Conservation (phyloP, 1,284 basidiomycete genomes). For the Rhodotorula sp. region DNA sequence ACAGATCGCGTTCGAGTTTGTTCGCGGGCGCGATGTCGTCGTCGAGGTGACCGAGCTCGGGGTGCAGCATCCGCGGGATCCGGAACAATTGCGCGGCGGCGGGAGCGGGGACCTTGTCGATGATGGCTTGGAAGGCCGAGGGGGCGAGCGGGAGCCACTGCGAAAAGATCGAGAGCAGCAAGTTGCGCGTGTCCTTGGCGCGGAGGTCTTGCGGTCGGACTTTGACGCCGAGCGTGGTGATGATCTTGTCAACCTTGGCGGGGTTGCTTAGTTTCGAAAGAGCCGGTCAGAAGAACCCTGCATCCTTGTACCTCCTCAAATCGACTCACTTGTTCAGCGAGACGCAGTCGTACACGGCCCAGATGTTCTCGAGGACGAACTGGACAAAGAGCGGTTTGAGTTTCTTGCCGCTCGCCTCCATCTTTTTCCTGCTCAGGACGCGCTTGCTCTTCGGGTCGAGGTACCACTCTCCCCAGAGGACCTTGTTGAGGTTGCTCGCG, state of each 20-base stretch:
- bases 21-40: conserved; percentile 60
- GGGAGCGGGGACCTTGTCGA: conserved; percentile 89
- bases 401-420: conserved; percentile 55
- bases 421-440: conserved; percentile 80
- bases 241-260: conserved; percentile 86
- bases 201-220: conserved; percentile 85
- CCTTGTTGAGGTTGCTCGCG: conserved; percentile 78
- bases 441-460: conserved; percentile 94
- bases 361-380: conserved; percentile 95
- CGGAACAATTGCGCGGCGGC: conserved; percentile 74
- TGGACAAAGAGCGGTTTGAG: conserved; percentile 98
- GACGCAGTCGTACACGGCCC: conserved; percentile 91
- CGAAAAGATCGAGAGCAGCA: conserved; percentile 82
- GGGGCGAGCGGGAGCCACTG: conserved; percentile 96
- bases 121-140: conserved; percentile 85
- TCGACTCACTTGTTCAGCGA: conserved; percentile 74
- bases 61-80: conserved; percentile 88
- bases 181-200: conserved; percentile 80
- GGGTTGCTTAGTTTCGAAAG: conserved; percentile 62
- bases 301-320: background rate
- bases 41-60: conserved; percentile 58
- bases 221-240: conserved; percentile 76
- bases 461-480: conserved; percentile 97
- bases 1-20: conserved; percentile 78
- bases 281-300: background rate